These are phyloP conservation scores for Schizochytrium sp. DNA, from an alignment of 108 stramenopile species.

Conservation along the genomic window DNA sequence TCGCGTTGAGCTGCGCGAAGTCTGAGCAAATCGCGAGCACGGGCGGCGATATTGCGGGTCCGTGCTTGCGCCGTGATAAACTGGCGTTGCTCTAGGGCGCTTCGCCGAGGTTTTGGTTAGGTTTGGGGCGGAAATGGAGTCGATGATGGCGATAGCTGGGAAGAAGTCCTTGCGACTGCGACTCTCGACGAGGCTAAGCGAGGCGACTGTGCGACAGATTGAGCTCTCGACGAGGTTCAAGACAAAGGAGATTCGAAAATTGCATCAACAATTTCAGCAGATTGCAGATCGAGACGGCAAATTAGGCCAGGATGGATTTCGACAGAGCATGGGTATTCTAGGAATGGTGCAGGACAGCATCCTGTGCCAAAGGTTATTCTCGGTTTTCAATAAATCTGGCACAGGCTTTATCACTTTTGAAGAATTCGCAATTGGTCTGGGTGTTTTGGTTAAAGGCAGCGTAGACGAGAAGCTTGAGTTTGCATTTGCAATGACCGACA, in stretches of 20 bases:
- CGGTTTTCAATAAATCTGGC: constrained; percentile 25
- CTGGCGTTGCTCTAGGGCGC: no score
- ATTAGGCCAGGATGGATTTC: constrained; percentile 35
- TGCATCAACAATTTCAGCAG: constrained; percentile 33
- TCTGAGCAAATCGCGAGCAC: no score
- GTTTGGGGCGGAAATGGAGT: not conserved
- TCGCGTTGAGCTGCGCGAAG: no score
- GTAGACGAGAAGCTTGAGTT: constrained; percentile 48
- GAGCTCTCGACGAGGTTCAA: constrained; percentile 50
- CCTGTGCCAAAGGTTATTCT: constrained; percentile 59
- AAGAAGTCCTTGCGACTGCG: constrained; percentile 33
- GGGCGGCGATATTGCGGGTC: no score
- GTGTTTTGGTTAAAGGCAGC: constrained; percentile 39
- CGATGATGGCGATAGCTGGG: not conserved
- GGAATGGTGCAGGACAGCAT: constrained; percentile 60
- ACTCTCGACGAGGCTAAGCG: constrained; percentile 22
- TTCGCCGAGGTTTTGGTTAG: no score
- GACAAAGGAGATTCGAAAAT: constrained; percentile 50
- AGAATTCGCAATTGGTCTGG: constrained; percentile 55
- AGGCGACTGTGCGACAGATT: not conserved
- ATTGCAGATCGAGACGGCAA: constrained; percentile 33
- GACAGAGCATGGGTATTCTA: constrained; percentile 59
- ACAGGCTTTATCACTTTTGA: constrained; percentile 46
- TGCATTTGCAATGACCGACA: constrained; percentile 59
- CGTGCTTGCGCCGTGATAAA: no score